Evolutionary conservation across 495 filamentous ascomycete species (phyloP).

Genomic region (Penicillium lividum): DNA sequence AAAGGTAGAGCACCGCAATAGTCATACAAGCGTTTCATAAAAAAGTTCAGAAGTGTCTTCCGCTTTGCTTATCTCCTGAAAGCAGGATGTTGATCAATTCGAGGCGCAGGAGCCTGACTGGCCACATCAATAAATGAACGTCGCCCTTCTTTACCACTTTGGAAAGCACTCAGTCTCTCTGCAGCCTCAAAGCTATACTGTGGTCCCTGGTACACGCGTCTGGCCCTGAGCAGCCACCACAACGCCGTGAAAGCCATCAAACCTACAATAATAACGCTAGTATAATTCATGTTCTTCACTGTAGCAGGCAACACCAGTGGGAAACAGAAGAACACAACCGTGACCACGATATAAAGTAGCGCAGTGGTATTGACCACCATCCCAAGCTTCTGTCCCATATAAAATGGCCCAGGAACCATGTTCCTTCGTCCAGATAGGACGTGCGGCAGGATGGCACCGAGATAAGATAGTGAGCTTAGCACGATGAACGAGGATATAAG

Average conservation of each 20-base stretch:
- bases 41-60: background rate
- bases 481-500: slow-evolving; percentile 75
- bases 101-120: slow-evolving; percentile 5
- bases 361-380: slow-evolving; percentile 56
- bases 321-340: slow-evolving; percentile 74
- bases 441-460: slow-evolving; percentile 69
- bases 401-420: slow-evolving; percentile 68
- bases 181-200: slow-evolving; percentile 37
- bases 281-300: slow-evolving; percentile 67
- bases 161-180: slow-evolving; percentile 27
- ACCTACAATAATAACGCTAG: slow-evolving; percentile 61
- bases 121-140: slow-evolving; percentile 27
- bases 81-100: slow-evolving; percentile 12
- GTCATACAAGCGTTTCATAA: background rate
- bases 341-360: slow-evolving; percentile 62
- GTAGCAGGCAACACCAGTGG: slow-evolving; percentile 56
- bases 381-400: slow-evolving; percentile 59
- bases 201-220: slow-evolving; percentile 33
- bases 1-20: background rate
- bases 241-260: slow-evolving; percentile 41
- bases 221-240: slow-evolving; percentile 35
- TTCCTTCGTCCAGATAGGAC: slow-evolving; percentile 61
- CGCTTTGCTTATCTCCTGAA: background rate
- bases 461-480: slow-evolving; percentile 69
- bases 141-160: slow-evolving; percentile 27